Evolutionary conservation across 306 rosid species (phyloP), one percentile per base, ranked within the genome.

Genomic region (Nissolia schottii): DNA sequence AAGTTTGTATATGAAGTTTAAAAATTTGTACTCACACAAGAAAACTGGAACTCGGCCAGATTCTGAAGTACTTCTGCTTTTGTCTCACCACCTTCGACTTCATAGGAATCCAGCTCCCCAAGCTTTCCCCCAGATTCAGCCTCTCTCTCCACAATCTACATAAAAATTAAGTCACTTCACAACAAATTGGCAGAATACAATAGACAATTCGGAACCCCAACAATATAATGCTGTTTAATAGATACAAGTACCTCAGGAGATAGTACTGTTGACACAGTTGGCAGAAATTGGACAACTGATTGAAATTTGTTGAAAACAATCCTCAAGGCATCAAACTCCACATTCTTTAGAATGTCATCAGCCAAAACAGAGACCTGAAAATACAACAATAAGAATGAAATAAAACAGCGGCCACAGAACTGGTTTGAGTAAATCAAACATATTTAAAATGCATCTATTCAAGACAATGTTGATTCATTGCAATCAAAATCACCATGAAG

Each of bases 51-150:
- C 89, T 94, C 99, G 0, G 96, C 9, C 79, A 94, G 85, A 81
- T 94, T 94, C 79, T 94, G 97, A 76, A 94, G 95, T 77, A 94
- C 49, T 80, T 91, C 99, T 48, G 92, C 81, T 83, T 94, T 94
- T 20, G 99, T 85, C 64, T 94, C 99, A 7, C 97, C 99, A 65
- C 97, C 97, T 88, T 94, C 99, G 78, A 94, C 80, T 89, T 94
- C 99, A 74, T 94, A 94, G 4, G 87, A 79, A 66, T 94, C 99
- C 68, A 94, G 77, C 12, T 89, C 99, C 16, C 96, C 93, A 69
- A 94, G 87, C 55, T 32, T 83, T 45, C 99, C 99, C 31, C 98
- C 96, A 58, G 95, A 46, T 83, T 91, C 99, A 70, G 92, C 40
- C 81, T 94, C 99, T 64, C 77, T 89, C 87, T 94, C 97, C 41